Percentiles rank a stretch among this genome's conserved stretches.
phyloP scores from a whole-genome alignment of 2,329 filamentous ascomycete genomes.

The Hymenoscyphus infarciens region DNA sequence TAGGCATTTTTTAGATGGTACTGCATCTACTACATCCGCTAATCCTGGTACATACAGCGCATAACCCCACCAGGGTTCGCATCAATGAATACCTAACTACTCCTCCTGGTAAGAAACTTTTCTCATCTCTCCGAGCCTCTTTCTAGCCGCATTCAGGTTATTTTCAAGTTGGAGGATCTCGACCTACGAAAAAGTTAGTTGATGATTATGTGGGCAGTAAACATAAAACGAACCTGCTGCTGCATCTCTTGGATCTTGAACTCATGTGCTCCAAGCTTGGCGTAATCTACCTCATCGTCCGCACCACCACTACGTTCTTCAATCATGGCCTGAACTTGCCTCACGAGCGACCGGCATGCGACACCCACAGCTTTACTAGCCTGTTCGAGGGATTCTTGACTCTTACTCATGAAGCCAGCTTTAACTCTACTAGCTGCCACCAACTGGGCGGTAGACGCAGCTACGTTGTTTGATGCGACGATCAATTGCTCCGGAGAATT shows the following conservation, averaged over 20 bases:
- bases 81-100: background rate
- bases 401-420: slow-evolving; percentile 97
- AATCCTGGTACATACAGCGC: background rate
- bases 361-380: slow-evolving; percentile 90
- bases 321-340: slow-evolving; percentile 94
- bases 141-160: slow-evolving; percentile 70
- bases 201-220: slow-evolving; percentile 11
- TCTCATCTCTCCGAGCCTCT: slow-evolving; percentile 91
- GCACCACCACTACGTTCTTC: slow-evolving; percentile 75
- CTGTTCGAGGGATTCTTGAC: slow-evolving; percentile 83
- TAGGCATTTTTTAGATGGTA: background rate
- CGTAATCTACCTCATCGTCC: slow-evolving; percentile 87
- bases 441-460: slow-evolving; percentile 91
- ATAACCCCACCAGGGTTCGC: background rate
- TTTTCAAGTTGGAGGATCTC: slow-evolving; percentile 97
- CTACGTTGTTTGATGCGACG: slow-evolving; percentile 94
- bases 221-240: slow-evolving; percentile 72
- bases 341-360: slow-evolving; percentile 81
- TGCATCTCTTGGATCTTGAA: slow-evolving; percentile 99
- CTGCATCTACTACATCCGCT: background rate
- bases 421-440: slow-evolving; percentile 95
- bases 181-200: slow-evolving; percentile 55
- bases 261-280: slow-evolving; percentile 83
- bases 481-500: slow-evolving; percentile 97
- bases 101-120: slow-evolving; percentile 37